Evolutionary conservation across 2,329 filamentous ascomycete species (phyloP), one percentile per base, ranked within the genome.

Genomic region (Aspergillus ibericus): DNA sequence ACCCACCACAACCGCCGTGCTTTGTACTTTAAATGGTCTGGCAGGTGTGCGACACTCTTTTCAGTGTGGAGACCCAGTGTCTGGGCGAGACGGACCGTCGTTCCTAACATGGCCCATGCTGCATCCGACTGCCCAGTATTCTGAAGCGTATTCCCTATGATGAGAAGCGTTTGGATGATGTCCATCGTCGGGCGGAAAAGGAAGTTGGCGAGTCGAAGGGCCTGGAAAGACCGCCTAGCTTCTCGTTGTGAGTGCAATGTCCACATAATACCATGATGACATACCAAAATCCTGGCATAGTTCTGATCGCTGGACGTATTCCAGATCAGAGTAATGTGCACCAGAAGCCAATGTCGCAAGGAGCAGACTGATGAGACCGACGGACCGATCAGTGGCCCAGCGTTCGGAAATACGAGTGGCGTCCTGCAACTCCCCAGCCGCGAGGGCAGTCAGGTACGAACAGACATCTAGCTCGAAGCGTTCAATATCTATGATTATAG

Each of bases 161-260:
- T 81, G 2, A 85, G 71, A 10, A 85, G 73, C 0, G 82, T 80
- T 66, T 85, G 82, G 27, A 85, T 83, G 51, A 78, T 82, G 55
- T 85, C 82, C 35, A 85, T 64, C 2, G 80, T 82, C 6, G 82
- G 80, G 46, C 82, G 79, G 2, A 83, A 84, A 1, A 85, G 71
- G 64, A 85, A 85, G 59, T 85, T 86, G 3, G 82, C 82, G 56
- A 85, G 79, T 1, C 83, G 80, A 2, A 85, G 73, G 59, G 83
- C 84, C 61, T 85, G 82, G 55, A 72, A 71, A 5, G 66, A 71
- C 3, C 66, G 64, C n/a, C 66, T 67, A 13, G 67, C 70, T 72
- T 53, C 13, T 7, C 1, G 8, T 32, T 5, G 29, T 44, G 1
- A 36, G 44, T 38, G 15, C 32, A 34, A 7, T 22, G 16, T 5